Conservation (phyloP, 139 green algal species). For the Axilococcus clingmanii region DNA sequence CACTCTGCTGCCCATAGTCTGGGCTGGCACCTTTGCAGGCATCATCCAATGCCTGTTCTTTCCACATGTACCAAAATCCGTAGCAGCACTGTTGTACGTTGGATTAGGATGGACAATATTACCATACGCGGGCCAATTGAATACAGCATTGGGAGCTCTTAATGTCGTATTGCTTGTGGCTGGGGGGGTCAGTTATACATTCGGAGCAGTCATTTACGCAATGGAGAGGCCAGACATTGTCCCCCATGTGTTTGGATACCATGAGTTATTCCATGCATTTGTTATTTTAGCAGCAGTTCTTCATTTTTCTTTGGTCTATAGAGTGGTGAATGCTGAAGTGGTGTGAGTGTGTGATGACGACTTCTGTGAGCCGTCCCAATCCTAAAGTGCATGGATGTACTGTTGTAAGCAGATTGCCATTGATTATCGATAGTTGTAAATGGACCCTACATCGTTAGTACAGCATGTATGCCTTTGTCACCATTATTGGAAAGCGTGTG, state of each 20-base stretch:
- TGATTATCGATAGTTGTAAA: no score
- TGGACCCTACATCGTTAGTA: no score
- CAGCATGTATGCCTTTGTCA: no score
- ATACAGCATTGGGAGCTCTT: background rate
- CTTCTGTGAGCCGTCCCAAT: no score
- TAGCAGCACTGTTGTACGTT: slow-evolving; percentile 20
- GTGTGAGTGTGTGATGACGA: no score
- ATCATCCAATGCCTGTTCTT: slow-evolving; percentile 29
- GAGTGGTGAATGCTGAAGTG: no score
- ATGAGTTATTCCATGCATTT: slow-evolving; percentile 33
- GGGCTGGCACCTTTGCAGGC: slow-evolving; percentile 15
- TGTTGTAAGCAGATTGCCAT: no score
- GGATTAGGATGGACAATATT: slow-evolving; percentile 17
- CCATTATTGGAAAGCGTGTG: no score
- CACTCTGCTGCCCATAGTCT: slow-evolving; percentile 16
- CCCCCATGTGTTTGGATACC: slow-evolving; percentile 35
- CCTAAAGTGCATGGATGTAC: no score
- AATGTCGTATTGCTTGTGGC: slow-evolving; percentile 6
- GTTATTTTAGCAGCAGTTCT: slow-evolving; percentile 19
- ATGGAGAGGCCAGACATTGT: slow-evolving; percentile 19
- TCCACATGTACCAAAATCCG: slow-evolving; percentile 3
- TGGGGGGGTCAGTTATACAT: slow-evolving; percentile 20
- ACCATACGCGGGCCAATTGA: slow-evolving; percentile 3
- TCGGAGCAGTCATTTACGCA: slow-evolving; percentile 28
- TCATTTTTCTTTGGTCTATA: slow-evolving; percentile 18